These are phyloP conservation scores for Rhododendron mucronatum DNA, from an alignment of 148 eudicot genomes.

Conservation along the genomic window DNA sequence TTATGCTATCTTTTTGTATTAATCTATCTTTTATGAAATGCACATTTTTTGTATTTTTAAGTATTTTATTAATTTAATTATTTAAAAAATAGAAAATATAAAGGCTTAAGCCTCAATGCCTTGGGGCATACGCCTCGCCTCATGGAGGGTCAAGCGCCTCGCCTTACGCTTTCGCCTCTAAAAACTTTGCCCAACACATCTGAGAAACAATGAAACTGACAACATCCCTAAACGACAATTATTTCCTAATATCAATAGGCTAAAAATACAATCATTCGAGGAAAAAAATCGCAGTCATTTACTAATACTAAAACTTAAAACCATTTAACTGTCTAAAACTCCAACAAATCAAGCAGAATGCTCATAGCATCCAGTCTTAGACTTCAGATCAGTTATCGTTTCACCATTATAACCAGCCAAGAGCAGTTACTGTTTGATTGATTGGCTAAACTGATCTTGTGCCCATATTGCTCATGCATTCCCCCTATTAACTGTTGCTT, in stretches of 20 bases:
- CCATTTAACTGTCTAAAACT: not conserved
- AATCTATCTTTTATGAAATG: no score
- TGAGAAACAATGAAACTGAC: not conserved
- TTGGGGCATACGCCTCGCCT: no score
- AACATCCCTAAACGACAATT: not conserved
- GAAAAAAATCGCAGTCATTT: not conserved
- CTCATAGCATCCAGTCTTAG: not conserved
- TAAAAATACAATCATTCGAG: not conserved
- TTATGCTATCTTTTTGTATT: no score
- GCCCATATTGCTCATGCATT: not conserved
- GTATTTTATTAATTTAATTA: no score
- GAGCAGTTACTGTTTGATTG: not conserved
- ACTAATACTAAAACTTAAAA: not conserved
- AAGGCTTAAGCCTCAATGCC: no score
- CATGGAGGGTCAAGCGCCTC: no score
- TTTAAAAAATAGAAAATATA: no score
- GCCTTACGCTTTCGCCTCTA: no score
- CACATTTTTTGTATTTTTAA: no score
- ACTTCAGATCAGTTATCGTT: not conserved
- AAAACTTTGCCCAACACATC: not conserved
- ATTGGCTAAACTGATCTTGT: not conserved
- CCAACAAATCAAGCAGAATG: not conserved
- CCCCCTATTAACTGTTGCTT: not conserved
- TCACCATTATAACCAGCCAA: not conserved
- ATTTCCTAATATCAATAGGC: not conserved